Base-by-base conservation (phyloP, 371 early-diverging fungal species). In the Batkoa obscura region DNA sequence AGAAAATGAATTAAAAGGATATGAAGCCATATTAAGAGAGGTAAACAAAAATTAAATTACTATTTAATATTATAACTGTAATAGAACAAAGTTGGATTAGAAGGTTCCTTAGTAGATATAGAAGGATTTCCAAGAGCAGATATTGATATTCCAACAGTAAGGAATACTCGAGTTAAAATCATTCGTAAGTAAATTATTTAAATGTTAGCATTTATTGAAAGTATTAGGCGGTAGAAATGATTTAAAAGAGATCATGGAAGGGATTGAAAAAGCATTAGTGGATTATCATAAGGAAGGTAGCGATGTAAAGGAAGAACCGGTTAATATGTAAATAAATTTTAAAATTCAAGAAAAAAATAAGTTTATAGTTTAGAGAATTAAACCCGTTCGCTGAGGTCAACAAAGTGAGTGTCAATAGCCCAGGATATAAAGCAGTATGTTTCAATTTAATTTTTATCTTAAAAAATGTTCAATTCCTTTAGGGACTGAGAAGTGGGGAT, bases 101-200 rank as follows among this genome's bases (percentile, higher is more conserved):
- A 71, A 2, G 80, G 79, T 17, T 69, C 80, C 2, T 72, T 94
- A 34, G 72, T 90, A 1, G 92, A 90, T 62, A 39, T 59, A 1
- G 64, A 72, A 8, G 92, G 93, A 0, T 94, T 85, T 61, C 94
- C 94, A 2, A 75, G 90, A 31, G 67, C 81, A 12, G 93, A 91
- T 66, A 65, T 94, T 12, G 93, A 94, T 62, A 73, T 94, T 0
- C 81, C 78, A 33, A 68, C 80, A 0, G 74, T 85, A 10, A 70
- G 83, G 34, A 64, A 74, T 13, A 70, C 77, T 0, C 76, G 92
- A 2, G 67, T 72, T 41, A 58, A 66, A 43, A 75, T 90, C 30
- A 73, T 79, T 45, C 71, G 83, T 64, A 67, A 56, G 64, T 66
- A 56, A 34, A 43, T 30, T 38, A 34, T 43, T 12, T 32, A 32